Conservation (phyloP, 306 rosid genomes). For the Malus sylvestris region DNA sequence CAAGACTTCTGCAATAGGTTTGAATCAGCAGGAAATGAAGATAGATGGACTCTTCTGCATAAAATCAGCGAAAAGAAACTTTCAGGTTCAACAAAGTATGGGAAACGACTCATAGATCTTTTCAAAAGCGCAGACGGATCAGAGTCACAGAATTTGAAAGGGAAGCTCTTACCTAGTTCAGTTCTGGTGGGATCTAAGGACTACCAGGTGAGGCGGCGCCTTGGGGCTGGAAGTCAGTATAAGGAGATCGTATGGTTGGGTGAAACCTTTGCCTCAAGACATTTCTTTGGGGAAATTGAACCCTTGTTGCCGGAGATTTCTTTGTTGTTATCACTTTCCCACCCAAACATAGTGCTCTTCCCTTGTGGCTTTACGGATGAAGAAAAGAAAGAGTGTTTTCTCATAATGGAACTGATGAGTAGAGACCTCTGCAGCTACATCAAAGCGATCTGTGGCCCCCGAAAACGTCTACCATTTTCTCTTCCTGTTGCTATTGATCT, state of each 20-base stretch:
- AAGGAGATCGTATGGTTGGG: slow-evolving; percentile 87
- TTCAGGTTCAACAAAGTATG: slow-evolving; percentile 40
- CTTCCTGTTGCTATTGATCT: slow-evolving; percentile 72
- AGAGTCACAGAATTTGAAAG: slow-evolving; percentile 38
- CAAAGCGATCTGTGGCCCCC: slow-evolving; percentile 58
- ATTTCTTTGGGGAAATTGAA: slow-evolving; percentile 63
- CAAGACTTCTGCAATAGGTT: slow-evolving; percentile 50
- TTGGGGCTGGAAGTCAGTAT: slow-evolving; percentile 60
- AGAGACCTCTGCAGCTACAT: slow-evolving; percentile 50
- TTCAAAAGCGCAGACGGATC: slow-evolving; percentile 41
- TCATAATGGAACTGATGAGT: slow-evolving; percentile 78
- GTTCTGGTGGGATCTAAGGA: slow-evolving; percentile 61
- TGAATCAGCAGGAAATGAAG: slow-evolving; percentile 65
- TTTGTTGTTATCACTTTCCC: slow-evolving; percentile 61
- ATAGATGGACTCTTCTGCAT: slow-evolving; percentile 57
- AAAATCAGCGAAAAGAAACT: slow-evolving; percentile 50
- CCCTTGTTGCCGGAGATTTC: slow-evolving; percentile 50
- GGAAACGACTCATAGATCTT: slow-evolving; percentile 42
- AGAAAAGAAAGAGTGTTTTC: slow-evolving; percentile 69
- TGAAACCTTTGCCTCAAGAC: slow-evolving; percentile 62
- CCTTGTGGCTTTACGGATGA: slow-evolving; percentile 70
- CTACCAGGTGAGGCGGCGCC: slow-evolving; percentile 65
- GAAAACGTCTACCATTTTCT: slow-evolving; percentile 54
- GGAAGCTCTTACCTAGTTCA: slow-evolving; percentile 60
- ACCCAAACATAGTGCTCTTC: slow-evolving; percentile 59